Conservation (phyloP, 208 protist species). For the Leishmania tarentolae region DNA sequence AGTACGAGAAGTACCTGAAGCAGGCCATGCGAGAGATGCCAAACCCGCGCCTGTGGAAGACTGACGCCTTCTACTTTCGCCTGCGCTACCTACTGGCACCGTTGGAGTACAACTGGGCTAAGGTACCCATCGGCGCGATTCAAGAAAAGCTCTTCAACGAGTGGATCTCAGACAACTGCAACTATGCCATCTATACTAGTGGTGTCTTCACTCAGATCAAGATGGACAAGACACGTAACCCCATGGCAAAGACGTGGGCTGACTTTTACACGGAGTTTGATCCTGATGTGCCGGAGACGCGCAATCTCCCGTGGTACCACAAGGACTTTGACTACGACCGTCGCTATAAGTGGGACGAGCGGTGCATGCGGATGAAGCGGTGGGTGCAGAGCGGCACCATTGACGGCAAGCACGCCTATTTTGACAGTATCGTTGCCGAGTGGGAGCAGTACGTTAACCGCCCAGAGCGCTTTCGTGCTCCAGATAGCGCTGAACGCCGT, state of each 20-base stretch:
- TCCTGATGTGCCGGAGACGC: constrained; percentile 83
- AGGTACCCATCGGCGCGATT: constrained; percentile 67
- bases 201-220: constrained; percentile 61
- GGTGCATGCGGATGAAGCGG: constrained; percentile 92
- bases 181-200: constrained; percentile 87
- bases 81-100: constrained; percentile 83
- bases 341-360: constrained; percentile 91
- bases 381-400: constrained; percentile 92
- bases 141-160: constrained; percentile 87
- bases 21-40: constrained; percentile 91
- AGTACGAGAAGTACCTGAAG: constrained; percentile 89
- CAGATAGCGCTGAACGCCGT: constrained; percentile 76
- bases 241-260: constrained; percentile 86
- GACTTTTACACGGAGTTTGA: constrained; percentile 90
- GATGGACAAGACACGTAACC: constrained; percentile 72
- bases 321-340: constrained; percentile 90
- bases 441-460: constrained; percentile 93
- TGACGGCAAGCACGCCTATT: constrained; percentile 78
- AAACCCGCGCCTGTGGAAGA: constrained; percentile 90
- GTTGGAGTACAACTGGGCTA: constrained; percentile 91
- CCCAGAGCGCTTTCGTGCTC: constrained; percentile 76
- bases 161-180: constrained; percentile 84
- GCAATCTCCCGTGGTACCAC: constrained; percentile 89
- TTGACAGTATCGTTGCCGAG: constrained; percentile 85
- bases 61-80: constrained; percentile 91